phyloP scores from a whole-genome alignment of 345 rosid genomes.

The Heritiera fomes region DNA sequence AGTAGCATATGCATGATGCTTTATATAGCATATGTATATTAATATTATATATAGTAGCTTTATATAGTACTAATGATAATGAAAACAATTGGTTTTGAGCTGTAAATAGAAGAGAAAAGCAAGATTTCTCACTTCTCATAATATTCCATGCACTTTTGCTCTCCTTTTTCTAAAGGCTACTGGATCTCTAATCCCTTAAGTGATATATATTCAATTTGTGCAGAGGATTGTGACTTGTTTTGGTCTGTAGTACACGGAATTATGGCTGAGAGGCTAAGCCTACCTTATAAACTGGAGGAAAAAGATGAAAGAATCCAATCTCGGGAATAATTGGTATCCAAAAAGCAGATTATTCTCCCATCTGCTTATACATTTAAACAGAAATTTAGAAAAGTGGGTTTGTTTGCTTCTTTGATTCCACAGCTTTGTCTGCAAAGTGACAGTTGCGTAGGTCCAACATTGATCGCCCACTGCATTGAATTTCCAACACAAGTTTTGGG shows the following conservation, averaged over 20 bases:
- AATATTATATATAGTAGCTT: neutral
- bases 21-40: neutral
- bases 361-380: conserved; percentile 9
- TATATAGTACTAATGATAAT: conserved; percentile 12
- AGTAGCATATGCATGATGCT: conserved; percentile 11
- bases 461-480: conserved; percentile 17
- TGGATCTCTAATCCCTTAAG: conserved; percentile 10
- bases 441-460: conserved; percentile 33
- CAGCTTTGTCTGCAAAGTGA: conserved; percentile 31
- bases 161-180: conserved; percentile 34
- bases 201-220: neutral
- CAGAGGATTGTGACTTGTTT: neutral
- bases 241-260: neutral
- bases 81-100: conserved; percentile 28
- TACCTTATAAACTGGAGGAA: neutral
- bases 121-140: conserved; percentile 8
- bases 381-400: neutral
- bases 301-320: conserved; percentile 30
- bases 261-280: conserved; percentile 8
- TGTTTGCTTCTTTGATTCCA: conserved; percentile 19
- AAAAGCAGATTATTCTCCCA: conserved; percentile 19
- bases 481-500: neutral
- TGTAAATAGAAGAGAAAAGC: conserved; percentile 22
- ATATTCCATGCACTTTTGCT: conserved; percentile 26
- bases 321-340: conserved; percentile 29